These are phyloP conservation scores for Zalerion maritima DNA, from an alignment of 495 filamentous ascomycete genomes.

Conservation along the genomic window DNA sequence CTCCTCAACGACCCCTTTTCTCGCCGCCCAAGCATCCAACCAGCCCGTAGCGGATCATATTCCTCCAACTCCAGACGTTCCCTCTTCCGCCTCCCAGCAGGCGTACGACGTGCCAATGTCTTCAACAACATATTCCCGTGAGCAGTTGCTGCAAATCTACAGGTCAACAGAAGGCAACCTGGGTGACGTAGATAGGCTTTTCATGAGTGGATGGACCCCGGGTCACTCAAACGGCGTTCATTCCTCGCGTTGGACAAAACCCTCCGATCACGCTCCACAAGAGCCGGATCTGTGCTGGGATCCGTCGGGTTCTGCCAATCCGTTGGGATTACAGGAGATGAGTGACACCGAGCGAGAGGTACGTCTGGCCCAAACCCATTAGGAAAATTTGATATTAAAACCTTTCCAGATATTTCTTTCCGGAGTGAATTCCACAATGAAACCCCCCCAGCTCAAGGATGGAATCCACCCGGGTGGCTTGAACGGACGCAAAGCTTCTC, in stretches of 20 bases:
- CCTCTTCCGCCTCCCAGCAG: slow-evolving; percentile 35
- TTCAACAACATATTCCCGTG: slow-evolving; percentile 58
- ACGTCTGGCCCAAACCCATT: slow-evolving; percentile 14
- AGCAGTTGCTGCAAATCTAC: slow-evolving; percentile 69
- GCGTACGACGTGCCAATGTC: slow-evolving; percentile 35
- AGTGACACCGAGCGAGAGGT: slow-evolving; percentile 75
- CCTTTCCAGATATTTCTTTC: slow-evolving; percentile 50
- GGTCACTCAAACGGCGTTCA: slow-evolving; percentile 44
- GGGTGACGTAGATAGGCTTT: slow-evolving; percentile 51
- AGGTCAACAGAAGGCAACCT: slow-evolving; percentile 38
- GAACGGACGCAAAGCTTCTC: slow-evolving; percentile 58
- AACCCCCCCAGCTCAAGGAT: slow-evolving; percentile 71
- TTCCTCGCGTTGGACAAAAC: slow-evolving; percentile 62
- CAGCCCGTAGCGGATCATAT: slow-evolving; percentile 35
- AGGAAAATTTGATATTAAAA: slow-evolving; percentile 14
- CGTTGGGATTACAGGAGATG: slow-evolving; percentile 63
- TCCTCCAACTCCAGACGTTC: slow-evolving; percentile 18
- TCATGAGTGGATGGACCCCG: slow-evolving; percentile 64
- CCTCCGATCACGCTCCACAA: slow-evolving; percentile 38
- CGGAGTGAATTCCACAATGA: slow-evolving; percentile 86
- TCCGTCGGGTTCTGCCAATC: slow-evolving; percentile 50
- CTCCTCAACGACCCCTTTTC: slow-evolving; percentile 46
- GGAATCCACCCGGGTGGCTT: slow-evolving; percentile 36
- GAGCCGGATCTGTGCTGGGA: slow-evolving; percentile 89
- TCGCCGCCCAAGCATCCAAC: slow-evolving; percentile 42